Evolutionary conservation across 202 grass and related monocot species (phyloP), one percentile per base, ranked within the genome.

Genomic region (Elaeis oleifera): DNA sequence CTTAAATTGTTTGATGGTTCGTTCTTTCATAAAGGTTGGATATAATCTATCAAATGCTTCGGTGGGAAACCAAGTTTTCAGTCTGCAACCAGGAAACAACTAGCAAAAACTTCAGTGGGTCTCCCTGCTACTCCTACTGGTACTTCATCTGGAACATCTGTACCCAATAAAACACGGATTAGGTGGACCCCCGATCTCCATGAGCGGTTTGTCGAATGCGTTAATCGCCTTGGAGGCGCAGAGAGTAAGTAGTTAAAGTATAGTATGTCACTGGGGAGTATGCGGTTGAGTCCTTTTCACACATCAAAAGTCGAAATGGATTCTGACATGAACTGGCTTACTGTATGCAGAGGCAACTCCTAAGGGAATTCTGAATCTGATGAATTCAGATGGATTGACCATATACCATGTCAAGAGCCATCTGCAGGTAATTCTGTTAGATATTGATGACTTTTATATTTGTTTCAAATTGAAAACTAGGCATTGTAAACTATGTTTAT

Each of bases 341-440:
- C 71, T 54, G 25, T 53, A 8, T 63, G 63, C 84, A 96, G 91
- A 73, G 81, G 87, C 91, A 28, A 96, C 91, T 21, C 87, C 87
- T 0, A 96, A 96, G 76, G 86, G 90, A 51, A 83, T 96, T 70
- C 69, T 88, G 60, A 96, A 83, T 68, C 74, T 96, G 79, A 96
- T 90, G 91, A 90, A 88, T 28, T 88, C 79, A 44, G 73, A 78
- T 60, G 87, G 67, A 11, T 72, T 96, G 49, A 96, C 91, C 5
- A 96, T 96, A 69, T 90, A 83, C 72, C 91, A 96, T 50, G 82
- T 96, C 78, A 96, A 96, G 79, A 96, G 91, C 61, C 91, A 96
- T 56, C 83, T 95, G 29, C 89, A 95, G 81, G 89, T 95, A 68
- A 6, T 5, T 26, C 0, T 59, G 14, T n/a, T 63, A 50, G n/a